A percentile compares a stretch with the other conserved stretches of the same genome.
Conservation (phyloP, 805 yeast genomes). For the Blastobotrys parvus region DNA sequence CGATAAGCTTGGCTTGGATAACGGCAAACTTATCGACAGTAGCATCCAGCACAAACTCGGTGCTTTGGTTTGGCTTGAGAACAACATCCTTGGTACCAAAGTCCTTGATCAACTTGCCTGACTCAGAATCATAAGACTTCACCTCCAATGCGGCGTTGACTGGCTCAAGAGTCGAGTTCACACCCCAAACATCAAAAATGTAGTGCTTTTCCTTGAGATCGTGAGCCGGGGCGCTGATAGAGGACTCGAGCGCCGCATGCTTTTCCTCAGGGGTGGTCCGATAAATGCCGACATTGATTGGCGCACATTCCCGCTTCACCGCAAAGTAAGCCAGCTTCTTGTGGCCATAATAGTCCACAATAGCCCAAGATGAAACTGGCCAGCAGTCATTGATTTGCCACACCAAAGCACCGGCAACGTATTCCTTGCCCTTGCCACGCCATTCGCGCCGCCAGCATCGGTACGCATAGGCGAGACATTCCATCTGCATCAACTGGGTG, state of each 20-base stretch:
- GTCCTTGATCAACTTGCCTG: conserved; percentile 27
- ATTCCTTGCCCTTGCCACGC: conserved; percentile 31
- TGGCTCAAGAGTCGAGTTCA: conserved; percentile 25
- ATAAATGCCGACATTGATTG: conserved; percentile 31
- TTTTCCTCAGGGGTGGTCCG: conserved; percentile 19
- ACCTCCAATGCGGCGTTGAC: conserved; percentile 23
- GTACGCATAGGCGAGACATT: conserved; percentile 40
- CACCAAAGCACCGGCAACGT: conserved; percentile 40
- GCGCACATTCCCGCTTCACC: conserved; percentile 35
- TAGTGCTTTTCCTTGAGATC: conserved; percentile 25
- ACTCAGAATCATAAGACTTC: conserved; percentile 26
- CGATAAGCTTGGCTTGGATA: conserved; percentile 15
- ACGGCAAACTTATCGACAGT: conserved; percentile 12
- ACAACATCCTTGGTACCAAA: conserved; percentile 3
- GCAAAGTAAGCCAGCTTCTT: conserved; percentile 43
- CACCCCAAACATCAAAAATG: conserved; percentile 36
- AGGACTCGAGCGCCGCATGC: conserved; percentile 16
- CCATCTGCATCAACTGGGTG: conserved; percentile 47
- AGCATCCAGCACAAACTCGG: conserved; percentile 23
- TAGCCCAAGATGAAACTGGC: conserved; percentile 47
- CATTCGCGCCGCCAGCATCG: conserved; percentile 41
- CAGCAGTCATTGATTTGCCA: conserved; percentile 51
- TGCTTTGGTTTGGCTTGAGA: conserved; percentile 26
- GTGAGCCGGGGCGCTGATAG: conserved; percentile 11
- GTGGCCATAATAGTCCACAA: conserved; percentile 34